Evolutionary conservation across 2,329 filamentous ascomycete species (phyloP), one percentile per base, ranked within the genome.

Genomic region (Lachnellula hyalina): DNA sequence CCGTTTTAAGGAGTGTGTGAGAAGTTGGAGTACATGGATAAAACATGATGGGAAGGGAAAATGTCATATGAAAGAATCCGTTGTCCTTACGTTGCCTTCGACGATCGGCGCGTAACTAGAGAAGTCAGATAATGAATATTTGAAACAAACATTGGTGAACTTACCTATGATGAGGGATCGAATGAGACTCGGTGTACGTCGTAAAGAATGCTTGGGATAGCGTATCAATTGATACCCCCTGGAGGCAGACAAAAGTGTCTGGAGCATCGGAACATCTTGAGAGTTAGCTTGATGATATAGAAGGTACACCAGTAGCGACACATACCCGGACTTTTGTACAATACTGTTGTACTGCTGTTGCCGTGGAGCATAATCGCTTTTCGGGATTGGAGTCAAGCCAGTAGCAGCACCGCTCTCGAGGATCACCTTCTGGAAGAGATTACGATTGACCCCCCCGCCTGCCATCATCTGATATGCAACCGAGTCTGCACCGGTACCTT

Each of bases 401-500:
- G 52, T 55, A 19, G 51, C 46, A 23, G 53, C 54, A 25, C 59
- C 59, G 19, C 52, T 55, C 32, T 61, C 45, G 5, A 61, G 46
- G 34, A 61, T 48, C 3, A 50, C 50, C 19, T 49, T 54, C 14
- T 36, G 54, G 35, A 61, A 59, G 17, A 56, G 57, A 25, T 32
- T n/a, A 12, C 35, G 21, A 11, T 49, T 35, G 5, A 40, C n/a
- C 21, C 38, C 54, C 19, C 46, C 42, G 28, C 56, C 48, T 34
- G 47, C 54, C 6, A 59, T 21, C 47, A 59, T 48, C 11, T 61
- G 59, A 41, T 57, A 58, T 1, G 51, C 58, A 12, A 52, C 54
- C 2, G 52, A 49, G 40, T 60, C 42, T 14, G 54, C 60, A 14
- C 59, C 57, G 7, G 50, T 51, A 17, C 51, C 49, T 47, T 61